Evolutionary conservation across 345 rosid species (phyloP), one percentile per base, ranked within the genome.

Genomic region (Salix exigua): DNA sequence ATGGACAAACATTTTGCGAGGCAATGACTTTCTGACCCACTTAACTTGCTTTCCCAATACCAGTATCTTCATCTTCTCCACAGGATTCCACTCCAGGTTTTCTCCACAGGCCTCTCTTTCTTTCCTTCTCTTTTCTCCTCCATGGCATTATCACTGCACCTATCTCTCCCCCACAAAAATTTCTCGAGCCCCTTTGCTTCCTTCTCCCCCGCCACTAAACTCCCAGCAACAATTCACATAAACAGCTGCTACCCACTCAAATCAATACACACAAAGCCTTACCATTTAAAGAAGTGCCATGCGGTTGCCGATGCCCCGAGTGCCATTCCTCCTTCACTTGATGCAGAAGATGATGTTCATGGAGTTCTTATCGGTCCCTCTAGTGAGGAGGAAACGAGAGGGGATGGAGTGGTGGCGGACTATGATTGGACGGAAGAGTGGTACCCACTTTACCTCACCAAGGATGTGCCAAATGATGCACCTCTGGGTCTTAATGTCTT

Each of bases 341-440:
- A 66, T 68, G 70, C n/a, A 53, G 85, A 55, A 11, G 85, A 67
- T 25, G 84, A 65, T 25, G 86, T 72, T 37, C 73, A 66, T 1
- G 26, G 38, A 23, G 79, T 83, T 78, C 62, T 83, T 5, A 14
- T 82, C 35, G 85, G 78, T 53, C 80, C 85, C 6, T 33, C 82
- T 13, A 73, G 28, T 50, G 85, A 87, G 78, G 85, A 82, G 77
- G 86, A 78, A 61, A 81, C 83, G 72, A 82, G 83, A 44, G 90
- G 83, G 46, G 87, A 86, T 67, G 83, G 73, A 71, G 81, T 33
- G 30, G 89, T 82, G 83, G 90, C 80, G 3, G 88, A 84, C 28
- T 94, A 92, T 69, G 88, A 94, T 75, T 94, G 98, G 98, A 88
- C 88, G 3, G 91, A 94, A 78, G 98, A 94, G 38, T 92, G 98